Evolutionary conservation across 495 filamentous ascomycete species (phyloP).

Genomic region (Immersiella caudata): DNA sequence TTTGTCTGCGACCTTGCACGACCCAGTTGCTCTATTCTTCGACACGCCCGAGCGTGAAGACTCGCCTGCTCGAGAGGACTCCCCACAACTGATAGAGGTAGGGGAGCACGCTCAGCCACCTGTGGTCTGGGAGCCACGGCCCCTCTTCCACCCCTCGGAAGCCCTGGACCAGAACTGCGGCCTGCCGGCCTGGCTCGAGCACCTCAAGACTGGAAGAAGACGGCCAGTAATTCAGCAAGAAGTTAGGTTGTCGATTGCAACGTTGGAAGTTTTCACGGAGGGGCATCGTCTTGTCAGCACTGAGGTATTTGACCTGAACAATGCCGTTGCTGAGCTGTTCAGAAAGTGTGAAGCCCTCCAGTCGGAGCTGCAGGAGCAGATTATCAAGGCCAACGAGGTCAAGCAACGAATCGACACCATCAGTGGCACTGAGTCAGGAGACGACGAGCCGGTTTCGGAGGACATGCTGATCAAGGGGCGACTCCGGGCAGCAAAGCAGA

Average conservation of each 20-base stretch:
- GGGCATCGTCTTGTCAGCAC: slow-evolving; percentile 73
- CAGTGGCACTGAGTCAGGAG: slow-evolving; percentile 59
- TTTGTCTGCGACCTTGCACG: slow-evolving; percentile 65
- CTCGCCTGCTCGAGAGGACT: slow-evolving; percentile 37
- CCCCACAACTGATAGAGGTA: slow-evolving; percentile 25
- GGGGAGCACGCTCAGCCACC: slow-evolving; percentile 39
- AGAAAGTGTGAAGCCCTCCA: slow-evolving; percentile 72
- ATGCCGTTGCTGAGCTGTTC: slow-evolving; percentile 81
- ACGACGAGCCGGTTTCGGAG: slow-evolving; percentile 48
- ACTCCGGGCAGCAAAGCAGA: slow-evolving; percentile 59
- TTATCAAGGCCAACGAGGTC: slow-evolving; percentile 67
- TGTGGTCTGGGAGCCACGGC: slow-evolving; percentile 57
- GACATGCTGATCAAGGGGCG: slow-evolving; percentile 61
- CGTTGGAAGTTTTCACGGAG: slow-evolving; percentile 72
- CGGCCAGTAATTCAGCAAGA: slow-evolving; percentile 67
- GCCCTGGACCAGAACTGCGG: slow-evolving; percentile 62
- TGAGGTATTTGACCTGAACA: slow-evolving; percentile 71
- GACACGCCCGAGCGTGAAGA: slow-evolving; percentile 61
- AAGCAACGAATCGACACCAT: slow-evolving; percentile 66
- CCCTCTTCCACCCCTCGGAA: slow-evolving; percentile 70
- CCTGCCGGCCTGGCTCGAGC: slow-evolving; percentile 64
- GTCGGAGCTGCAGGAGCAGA: slow-evolving; percentile 70
- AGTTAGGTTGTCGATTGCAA: slow-evolving; percentile 73
- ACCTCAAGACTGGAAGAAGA: slow-evolving; percentile 61
- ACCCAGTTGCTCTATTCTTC: slow-evolving; percentile 67